Percentiles rank a stretch among this genome's conserved stretches.
phyloP scores from a whole-genome alignment of 1,139 yeast genomes.

The Yamadazyma mexicana region DNA sequence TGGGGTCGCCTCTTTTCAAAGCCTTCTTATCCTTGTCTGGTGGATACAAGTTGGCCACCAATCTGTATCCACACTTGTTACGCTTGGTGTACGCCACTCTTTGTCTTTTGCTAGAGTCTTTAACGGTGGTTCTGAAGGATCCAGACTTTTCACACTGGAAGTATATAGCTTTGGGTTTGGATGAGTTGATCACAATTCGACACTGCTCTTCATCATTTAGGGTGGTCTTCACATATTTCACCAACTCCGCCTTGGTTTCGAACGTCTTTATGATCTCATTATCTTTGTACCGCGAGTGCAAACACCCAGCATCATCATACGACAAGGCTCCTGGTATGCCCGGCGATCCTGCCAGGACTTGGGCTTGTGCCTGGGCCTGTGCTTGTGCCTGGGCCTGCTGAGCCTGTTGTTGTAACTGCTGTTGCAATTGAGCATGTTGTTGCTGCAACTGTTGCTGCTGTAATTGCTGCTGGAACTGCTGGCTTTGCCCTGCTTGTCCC shows the following conservation, averaged over 20 bases:
- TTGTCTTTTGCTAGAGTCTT: conserved; percentile 48
- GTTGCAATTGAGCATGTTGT: conserved; percentile 5
- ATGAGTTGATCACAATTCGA: conserved; percentile 49
- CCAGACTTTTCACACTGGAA: conserved; percentile 53
- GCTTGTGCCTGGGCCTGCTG: conserved; percentile 6
- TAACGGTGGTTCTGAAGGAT: conserved; percentile 49
- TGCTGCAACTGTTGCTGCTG: conserved; percentile 13
- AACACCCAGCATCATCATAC: conserved; percentile 15
- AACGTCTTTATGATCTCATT: conserved; percentile 50
- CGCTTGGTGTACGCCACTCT: conserved; percentile 54
- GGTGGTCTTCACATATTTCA: conserved; percentile 42
- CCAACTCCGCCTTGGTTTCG: conserved; percentile 41
- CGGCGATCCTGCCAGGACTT: neutral
- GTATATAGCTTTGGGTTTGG: conserved; percentile 52
- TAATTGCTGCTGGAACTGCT: conserved; percentile 9
- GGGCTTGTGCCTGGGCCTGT: conserved; percentile 7
- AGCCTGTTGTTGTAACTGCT: conserved; percentile 4
- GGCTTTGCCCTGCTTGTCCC: conserved; percentile 8
- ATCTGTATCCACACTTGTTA: conserved; percentile 49
- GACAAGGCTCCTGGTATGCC: conserved; percentile 5
- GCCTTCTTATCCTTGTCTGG: conserved; percentile 42
- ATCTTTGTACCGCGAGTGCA: conserved; percentile 29
- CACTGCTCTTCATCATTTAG: conserved; percentile 48
- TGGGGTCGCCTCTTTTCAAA: conserved; percentile 18
- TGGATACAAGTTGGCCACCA: conserved; percentile 50